Evolutionary conservation across 257 asterid genomes (phyloP).

Genomic region (Craterostigma plantagineum): DNA sequence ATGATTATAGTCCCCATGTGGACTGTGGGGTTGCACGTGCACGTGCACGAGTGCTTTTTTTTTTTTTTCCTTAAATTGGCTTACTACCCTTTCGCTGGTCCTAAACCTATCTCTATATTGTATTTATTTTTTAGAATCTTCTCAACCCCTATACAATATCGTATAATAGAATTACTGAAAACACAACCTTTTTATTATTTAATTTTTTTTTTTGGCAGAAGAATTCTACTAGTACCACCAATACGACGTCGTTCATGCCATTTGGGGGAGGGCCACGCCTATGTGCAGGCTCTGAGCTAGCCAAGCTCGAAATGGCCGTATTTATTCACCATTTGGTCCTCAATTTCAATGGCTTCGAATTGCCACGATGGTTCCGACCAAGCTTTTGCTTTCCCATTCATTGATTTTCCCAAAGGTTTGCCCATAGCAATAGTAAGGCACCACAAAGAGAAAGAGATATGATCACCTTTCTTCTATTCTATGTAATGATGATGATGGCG

Average conservation of each 20-base stretch:
- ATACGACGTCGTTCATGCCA: slow-evolving; percentile 30
- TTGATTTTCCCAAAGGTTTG: slow-evolving; percentile 71
- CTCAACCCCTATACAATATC: too few relatives aligned
- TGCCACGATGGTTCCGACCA: slow-evolving; percentile 20
- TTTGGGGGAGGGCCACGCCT: slow-evolving; percentile 90
- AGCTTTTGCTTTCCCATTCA: slow-evolving; percentile 69
- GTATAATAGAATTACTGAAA: too few relatives aligned
- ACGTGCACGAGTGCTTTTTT: slow-evolving; percentile 44
- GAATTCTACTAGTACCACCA: too few relatives aligned
- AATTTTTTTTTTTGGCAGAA: too few relatives aligned
- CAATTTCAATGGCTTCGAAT: slow-evolving; percentile 26
- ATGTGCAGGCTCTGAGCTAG: slow-evolving; percentile 80
- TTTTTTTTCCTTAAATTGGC: slow-evolving; percentile 1
- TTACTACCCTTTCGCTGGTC: background rate
- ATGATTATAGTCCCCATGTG: slow-evolving; percentile 24
- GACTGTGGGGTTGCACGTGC: slow-evolving; percentile 70
- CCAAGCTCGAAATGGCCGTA: slow-evolving; percentile 78
- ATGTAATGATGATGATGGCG: too few relatives aligned
- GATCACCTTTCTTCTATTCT: too few relatives aligned
- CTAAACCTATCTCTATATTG: too few relatives aligned
- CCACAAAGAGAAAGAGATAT: background rate
- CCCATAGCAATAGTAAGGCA: slow-evolving; percentile 34
- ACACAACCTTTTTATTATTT: too few relatives aligned
- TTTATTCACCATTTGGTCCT: slow-evolving; percentile 69
- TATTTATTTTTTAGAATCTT: too few relatives aligned